These are phyloP conservation scores for Acephala macrosclerotiorum DNA, from an alignment of 2,329 filamentous ascomycete genomes.

Conservation along the genomic window DNA sequence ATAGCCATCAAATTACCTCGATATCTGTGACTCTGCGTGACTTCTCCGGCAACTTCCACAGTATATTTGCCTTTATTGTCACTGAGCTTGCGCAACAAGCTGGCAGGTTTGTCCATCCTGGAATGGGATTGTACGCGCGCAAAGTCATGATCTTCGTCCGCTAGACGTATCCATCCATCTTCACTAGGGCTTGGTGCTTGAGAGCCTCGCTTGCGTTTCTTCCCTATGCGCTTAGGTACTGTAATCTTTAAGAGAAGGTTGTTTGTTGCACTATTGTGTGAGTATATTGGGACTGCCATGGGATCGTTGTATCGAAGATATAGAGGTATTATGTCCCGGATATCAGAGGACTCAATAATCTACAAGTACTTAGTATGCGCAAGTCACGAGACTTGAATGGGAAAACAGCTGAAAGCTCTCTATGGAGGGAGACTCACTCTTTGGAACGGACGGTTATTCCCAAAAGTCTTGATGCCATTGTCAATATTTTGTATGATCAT, in stretches of 20 bases:
- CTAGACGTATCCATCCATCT: not conserved
- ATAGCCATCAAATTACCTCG: conserved; percentile 58
- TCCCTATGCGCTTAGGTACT: conserved; percentile 84
- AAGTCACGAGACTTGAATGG: conserved; percentile 31
- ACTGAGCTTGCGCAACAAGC: conserved; percentile 68
- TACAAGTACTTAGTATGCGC: conserved; percentile 34
- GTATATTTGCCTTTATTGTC: conserved; percentile 75
- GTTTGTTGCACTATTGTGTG: conserved; percentile 76
- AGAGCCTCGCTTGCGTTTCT: conserved; percentile 84
- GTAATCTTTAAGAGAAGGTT: conserved; percentile 88
- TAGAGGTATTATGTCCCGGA: conserved; percentile 65
- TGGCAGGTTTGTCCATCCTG: conserved; percentile 59
- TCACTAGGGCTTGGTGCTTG: conserved; percentile 56
- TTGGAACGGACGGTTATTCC: conserved; percentile 44
- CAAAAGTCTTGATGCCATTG: conserved; percentile 68
- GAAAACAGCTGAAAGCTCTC: not conserved
- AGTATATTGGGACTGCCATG: conserved; percentile 79
- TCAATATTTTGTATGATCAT: conserved; percentile 70
- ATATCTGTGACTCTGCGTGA: conserved; percentile 87
- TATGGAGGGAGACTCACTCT: conserved; percentile 36
- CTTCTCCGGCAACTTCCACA: conserved; percentile 73
- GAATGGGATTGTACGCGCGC: conserved; percentile 51
- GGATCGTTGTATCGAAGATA: conserved; percentile 82
- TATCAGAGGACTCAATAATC: conserved; percentile 53
- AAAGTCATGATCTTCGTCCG: not conserved